Conservation (phyloP, 345 rosid genomes). For the Hibiscus mutabilis region DNA sequence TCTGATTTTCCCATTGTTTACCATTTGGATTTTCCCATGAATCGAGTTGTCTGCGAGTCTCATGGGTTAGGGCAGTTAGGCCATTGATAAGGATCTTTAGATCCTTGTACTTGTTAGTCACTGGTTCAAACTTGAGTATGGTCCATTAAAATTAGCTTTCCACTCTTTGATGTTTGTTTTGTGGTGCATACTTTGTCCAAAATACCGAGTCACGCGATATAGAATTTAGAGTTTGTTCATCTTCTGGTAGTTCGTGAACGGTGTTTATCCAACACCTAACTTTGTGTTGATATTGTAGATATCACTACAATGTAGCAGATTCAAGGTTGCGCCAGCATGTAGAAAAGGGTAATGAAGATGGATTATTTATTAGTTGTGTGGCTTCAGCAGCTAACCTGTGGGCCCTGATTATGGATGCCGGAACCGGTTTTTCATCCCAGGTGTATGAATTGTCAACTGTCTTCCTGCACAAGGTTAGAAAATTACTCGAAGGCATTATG, state of each 20-base stretch:
- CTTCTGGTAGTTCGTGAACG: not conserved
- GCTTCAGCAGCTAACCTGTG: constrained; percentile 86
- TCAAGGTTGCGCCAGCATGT: constrained; percentile 67
- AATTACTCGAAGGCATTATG: constrained; percentile 1
- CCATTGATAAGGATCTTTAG: not conserved
- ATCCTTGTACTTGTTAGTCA: not conserved
- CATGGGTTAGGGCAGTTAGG: not conserved
- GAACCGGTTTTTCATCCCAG: constrained; percentile 84
- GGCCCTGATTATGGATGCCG: constrained; percentile 98
- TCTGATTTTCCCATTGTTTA: too few relatives aligned
- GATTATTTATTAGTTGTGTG: constrained; percentile 75
- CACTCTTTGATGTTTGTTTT: not conserved
- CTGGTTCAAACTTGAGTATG: not conserved
- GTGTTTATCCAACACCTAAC: not conserved
- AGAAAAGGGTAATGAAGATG: constrained; percentile 92
- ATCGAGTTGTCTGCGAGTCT: not conserved
- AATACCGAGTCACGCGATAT: not conserved
- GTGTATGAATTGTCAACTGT: constrained; percentile 77
- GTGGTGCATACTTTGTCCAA: not conserved
- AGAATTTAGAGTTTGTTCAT: not conserved
- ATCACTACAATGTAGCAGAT: constrained; percentile 92
- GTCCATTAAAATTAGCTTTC: not conserved
- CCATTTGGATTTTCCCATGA: not conserved
- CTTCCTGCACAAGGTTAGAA: constrained; percentile 78
- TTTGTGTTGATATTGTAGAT: constrained; percentile 40